Evolutionary conservation across 2,329 filamentous ascomycete species (phyloP), one percentile per base, ranked within the genome.

Genomic region (Drechmeria coniospora): DNA sequence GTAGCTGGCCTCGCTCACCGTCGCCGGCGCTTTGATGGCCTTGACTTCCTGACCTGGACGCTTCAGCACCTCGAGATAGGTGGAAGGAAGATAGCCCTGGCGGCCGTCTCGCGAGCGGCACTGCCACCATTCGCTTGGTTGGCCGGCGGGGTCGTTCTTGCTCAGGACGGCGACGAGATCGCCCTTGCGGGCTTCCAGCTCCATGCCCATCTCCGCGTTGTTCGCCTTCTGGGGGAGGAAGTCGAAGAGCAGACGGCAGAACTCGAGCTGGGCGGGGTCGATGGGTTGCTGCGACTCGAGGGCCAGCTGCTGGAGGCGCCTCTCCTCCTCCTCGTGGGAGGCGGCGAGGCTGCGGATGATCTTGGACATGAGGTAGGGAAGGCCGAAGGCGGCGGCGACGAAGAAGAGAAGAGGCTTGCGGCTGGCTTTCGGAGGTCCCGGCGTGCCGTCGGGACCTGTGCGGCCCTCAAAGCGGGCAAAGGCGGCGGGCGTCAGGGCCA

Each of bases 391-490:
- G 12, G 90, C 87, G 23, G 92, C 63, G 34, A 94, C 63, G 63
- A 98, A 98, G 63, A 98, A 87, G 47, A 98, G 68, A 44, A 98
- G 82, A 1, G 90, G 90, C 54, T 95, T 98, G 51, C 81, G 83
- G 47, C 82, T 93, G 12, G 87, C 86, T 42, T 74, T 76, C 4
- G 80, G 59, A 12, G 72, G 63, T 8, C 60, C 64, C 0, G 76
- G 64, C 2, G 71, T 65, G 39, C 80, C 82, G 40, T 83, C 46
- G 61, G 68, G 39, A 36, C 63, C 39, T 44, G 57, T 31, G 11
- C 77, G 76, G 30, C 79, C 82, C 49, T 86, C 75, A 49, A 98
- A 98, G 15, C 71, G 71, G 21, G 87, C 86, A 51, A 98, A 98
- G 31, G 83, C 82, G 15, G 83, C 75, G 1, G 90, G 86, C 0